phyloP scores from a whole-genome alignment of 1,284 basidiomycete species.

The Sanghuangporus weigelae region DNA sequence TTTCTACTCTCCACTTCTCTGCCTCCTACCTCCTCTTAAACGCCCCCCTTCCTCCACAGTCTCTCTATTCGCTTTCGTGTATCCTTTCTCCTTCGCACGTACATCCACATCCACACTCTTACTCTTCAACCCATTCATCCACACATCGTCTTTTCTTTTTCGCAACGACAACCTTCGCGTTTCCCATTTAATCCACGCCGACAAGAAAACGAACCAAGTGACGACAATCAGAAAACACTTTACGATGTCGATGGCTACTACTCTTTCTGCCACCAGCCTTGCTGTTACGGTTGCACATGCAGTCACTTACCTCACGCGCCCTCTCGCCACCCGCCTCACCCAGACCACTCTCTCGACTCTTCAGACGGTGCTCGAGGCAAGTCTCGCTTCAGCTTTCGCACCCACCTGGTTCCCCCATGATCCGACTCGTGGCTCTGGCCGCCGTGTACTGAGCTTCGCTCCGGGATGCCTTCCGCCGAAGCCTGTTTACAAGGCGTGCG shows the following conservation, averaged over 20 bases:
- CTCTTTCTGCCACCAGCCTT: slow-evolving; percentile 47
- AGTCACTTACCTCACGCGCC: slow-evolving; percentile 63
- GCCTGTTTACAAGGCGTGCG: slow-evolving; percentile 62
- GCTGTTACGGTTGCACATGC: slow-evolving; percentile 64
- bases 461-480: slow-evolving; percentile 64
- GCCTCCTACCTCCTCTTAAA: slow-evolving; percentile 1
- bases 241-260: neutral
- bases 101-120: slow-evolving; percentile 16
- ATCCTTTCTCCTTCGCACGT: slow-evolving; percentile 21
- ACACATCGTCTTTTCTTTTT: neutral
- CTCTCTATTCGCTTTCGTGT: slow-evolving; percentile 20
- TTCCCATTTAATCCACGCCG: neutral
- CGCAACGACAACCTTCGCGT: slow-evolving; percentile 17
- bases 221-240: slow-evolving; percentile 20
- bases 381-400: slow-evolving; percentile 61
- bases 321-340: slow-evolving; percentile 39
- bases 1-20: slow-evolving; percentile 1
- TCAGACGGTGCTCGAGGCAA: slow-evolving; percentile 62
- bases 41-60: neutral
- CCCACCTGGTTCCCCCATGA: slow-evolving; percentile 58
- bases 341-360: slow-evolving; percentile 58
- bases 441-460: slow-evolving; percentile 68
- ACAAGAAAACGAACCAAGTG: neutral
- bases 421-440: slow-evolving; percentile 60
- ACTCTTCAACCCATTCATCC: neutral